Percentiles rank a stretch among this genome's conserved stretches.
These are phyloP conservation scores for Komagataella populi DNA, from an alignment of 805 yeast genomes.

Conservation along the genomic window DNA sequence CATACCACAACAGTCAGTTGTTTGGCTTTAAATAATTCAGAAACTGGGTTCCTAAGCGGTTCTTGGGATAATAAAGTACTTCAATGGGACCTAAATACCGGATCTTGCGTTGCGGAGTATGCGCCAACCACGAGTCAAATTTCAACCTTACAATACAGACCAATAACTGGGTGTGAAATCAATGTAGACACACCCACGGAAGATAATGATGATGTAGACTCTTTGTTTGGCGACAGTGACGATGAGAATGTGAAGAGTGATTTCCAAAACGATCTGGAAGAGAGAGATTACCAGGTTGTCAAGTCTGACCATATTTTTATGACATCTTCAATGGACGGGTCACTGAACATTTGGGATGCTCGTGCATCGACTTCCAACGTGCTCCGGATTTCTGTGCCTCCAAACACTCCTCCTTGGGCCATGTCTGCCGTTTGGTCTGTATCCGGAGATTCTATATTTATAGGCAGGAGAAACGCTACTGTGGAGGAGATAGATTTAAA, in stretches of 20 bases:
- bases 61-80: constrained; percentile 78
- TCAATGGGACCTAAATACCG: constrained; percentile 81
- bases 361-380: constrained; percentile 21
- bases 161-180: constrained; percentile 25
- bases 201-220: constrained; percentile 24
- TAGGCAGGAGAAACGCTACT: constrained; percentile 80
- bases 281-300: constrained; percentile 4
- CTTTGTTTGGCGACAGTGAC: constrained; percentile 33
- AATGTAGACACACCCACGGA: constrained; percentile 22
- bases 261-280: constrained; percentile 10
- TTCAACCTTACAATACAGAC: constrained; percentile 62
- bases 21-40: constrained; percentile 44
- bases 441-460: constrained; percentile 66
- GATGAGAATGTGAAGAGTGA: constrained; percentile 14
- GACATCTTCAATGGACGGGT: constrained; percentile 77
- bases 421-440: constrained; percentile 79
- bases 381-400: constrained; percentile 27
- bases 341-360: constrained; percentile 70
- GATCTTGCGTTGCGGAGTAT: constrained; percentile 35
- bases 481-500: constrained; percentile 66
- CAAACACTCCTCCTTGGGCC: constrained; percentile 87
- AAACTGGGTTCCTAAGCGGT: constrained; percentile 62
- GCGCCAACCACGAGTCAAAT: constrained; percentile 63
- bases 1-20: constrained; percentile 72
- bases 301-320: constrained; percentile 39